Evolutionary conservation across 176 grass and related monocot genomes (phyloP).

Genomic region (Ampelocalamus luodianensis): DNA sequence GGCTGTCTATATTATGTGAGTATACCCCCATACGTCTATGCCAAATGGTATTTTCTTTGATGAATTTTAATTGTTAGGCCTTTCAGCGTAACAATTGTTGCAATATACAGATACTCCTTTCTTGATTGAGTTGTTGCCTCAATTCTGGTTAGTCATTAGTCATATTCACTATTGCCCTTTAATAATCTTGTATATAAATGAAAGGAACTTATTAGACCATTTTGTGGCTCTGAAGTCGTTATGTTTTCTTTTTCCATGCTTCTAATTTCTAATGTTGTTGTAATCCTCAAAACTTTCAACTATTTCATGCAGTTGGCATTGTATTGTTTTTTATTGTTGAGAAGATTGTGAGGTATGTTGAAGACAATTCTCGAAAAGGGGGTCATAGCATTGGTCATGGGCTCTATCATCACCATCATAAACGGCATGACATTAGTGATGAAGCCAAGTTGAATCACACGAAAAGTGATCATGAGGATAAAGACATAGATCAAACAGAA

Average conservation of each 20-base stretch:
- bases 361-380: conserved; percentile 68
- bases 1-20: conserved; percentile 94
- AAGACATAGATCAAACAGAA: conserved; percentile 18
- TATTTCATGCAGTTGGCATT: conserved; percentile 82
- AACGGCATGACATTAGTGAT: conserved; percentile 49
- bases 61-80: neutral
- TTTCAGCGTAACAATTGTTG: neutral
- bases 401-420: conserved; percentile 80
- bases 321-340: conserved; percentile 95
- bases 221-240: neutral
- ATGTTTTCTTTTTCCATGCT: conserved; percentile 9
- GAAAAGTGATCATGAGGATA: conserved; percentile 36
- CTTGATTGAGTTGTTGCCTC: conserved; percentile 3
- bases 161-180: neutral
- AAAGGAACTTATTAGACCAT: neutral
- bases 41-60: neutral
- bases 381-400: conserved; percentile 55
- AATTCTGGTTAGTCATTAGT: neutral
- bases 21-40: conserved; percentile 30
- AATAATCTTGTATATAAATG: neutral
- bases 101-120: neutral
- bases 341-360: conserved; percentile 96
- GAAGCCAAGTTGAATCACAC: conserved; percentile 42
- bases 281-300: conserved; percentile 21
- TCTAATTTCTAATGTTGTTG: conserved; percentile 10